phyloP scores from a whole-genome alignment of 306 rosid species.

The Benincasa hispida region DNA sequence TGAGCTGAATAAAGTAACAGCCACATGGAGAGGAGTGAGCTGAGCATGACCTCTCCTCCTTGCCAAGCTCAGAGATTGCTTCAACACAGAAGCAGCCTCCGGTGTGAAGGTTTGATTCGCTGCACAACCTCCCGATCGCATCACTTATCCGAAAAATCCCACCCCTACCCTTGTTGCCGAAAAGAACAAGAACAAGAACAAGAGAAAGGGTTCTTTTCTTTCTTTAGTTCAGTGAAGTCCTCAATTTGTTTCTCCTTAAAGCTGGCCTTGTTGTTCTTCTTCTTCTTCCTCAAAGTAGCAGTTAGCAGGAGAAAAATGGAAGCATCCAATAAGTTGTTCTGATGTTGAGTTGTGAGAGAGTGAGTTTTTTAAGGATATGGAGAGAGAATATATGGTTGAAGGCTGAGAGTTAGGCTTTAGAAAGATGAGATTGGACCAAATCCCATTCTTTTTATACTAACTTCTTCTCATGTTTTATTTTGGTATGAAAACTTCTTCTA shows the following conservation, averaged over 20 bases:
- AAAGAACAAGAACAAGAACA: not conserved
- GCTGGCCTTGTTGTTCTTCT: not conserved
- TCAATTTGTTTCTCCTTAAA: not conserved
- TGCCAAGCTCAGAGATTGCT: constrained; percentile 76
- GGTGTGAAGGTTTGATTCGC: constrained; percentile 93
- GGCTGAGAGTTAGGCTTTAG: not conserved
- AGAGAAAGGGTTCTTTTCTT: not conserved
- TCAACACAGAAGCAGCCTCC: constrained; percentile 88
- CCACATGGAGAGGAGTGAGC: constrained; percentile 88
- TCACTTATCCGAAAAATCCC: constrained; percentile 47
- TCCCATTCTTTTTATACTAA: constrained; percentile 1
- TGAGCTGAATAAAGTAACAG: constrained; percentile 59
- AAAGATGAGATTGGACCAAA: not conserved
- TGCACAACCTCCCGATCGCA: constrained; percentile 84
- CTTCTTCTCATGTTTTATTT: not conserved
- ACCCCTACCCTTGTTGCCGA: constrained; percentile 30
- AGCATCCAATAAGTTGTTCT: not conserved
- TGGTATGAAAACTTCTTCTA: not conserved
- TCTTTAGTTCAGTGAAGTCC: constrained; percentile 1
- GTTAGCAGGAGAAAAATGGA: constrained; percentile 4
- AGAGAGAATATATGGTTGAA: not conserved
- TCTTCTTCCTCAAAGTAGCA: not conserved
- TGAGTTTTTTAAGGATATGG: not conserved
- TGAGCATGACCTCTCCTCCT: constrained; percentile 91
- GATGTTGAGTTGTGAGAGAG: not conserved